Conservation (phyloP, 2,329 filamentous ascomycete genomes). For the Penicillium sp. region DNA sequence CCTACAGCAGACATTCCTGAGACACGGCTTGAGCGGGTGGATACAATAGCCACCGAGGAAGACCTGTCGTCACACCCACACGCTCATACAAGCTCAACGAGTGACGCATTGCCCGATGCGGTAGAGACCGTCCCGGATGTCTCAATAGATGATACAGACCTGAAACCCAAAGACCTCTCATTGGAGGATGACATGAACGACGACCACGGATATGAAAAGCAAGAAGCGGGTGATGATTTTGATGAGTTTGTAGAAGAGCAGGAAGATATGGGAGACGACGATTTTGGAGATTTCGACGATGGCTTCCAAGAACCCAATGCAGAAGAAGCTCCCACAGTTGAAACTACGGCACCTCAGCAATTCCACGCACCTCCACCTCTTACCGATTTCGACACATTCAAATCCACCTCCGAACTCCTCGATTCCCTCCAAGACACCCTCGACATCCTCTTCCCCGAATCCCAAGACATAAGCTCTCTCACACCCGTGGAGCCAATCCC, state of each 20-base stretch:
- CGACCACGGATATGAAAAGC: constrained; percentile 45
- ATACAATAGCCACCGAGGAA: constrained; percentile 37
- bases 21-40: constrained; percentile 45
- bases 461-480: constrained; percentile 35
- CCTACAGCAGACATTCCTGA: constrained; percentile 35
- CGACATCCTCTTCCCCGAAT: constrained; percentile 44
- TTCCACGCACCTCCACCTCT: constrained; percentile 36
- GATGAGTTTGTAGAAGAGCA: constrained; percentile 53
- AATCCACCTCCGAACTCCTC: constrained; percentile 38
- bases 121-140: constrained; percentile 44
- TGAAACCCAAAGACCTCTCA: constrained; percentile 48
- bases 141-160: constrained; percentile 49
- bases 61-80: constrained; percentile 27
- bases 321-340: constrained; percentile 22
- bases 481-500: constrained; percentile 39
- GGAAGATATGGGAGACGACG: constrained; percentile 49
- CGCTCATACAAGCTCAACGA: constrained; percentile 40
- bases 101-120: constrained; percentile 44
- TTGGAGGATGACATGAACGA: constrained; percentile 50
- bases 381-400: constrained; percentile 55
- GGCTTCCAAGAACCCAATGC: constrained; percentile 57
- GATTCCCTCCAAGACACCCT: constrained; percentile 38
- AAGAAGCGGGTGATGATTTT: constrained; percentile 59
- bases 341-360: constrained; percentile 18
- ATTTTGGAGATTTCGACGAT: constrained; percentile 65